Percentiles rank a stretch among this genome's conserved stretches.
These are phyloP conservation scores for Cladosporium sp. DNA, from an alignment of 2,329 filamentous ascomycete species.

Conservation along the genomic window DNA sequence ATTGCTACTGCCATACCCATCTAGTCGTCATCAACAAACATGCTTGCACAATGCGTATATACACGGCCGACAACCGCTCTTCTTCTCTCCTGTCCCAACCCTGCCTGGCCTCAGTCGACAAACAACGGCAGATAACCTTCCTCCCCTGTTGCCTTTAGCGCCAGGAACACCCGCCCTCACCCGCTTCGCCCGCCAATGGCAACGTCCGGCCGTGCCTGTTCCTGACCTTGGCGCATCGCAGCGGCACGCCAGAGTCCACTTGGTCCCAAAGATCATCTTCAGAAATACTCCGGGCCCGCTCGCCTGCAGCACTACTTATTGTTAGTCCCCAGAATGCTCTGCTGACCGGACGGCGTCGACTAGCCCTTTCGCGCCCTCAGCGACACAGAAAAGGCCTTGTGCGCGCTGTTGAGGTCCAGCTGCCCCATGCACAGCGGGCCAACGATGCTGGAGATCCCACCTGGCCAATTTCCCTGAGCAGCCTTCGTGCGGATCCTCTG, in stretches of 20 bases:
- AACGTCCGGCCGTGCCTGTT: background rate
- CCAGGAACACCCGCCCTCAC: conserved; percentile 15
- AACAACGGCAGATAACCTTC: conserved; percentile 6
- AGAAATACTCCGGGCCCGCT: conserved; percentile 12
- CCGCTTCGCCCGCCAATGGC: conserved; percentile 10
- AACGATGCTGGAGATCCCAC: conserved; percentile 2
- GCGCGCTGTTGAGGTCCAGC: background rate
- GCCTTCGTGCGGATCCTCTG: conserved; percentile 5
- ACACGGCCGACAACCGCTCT: background rate
- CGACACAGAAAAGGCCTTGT: background rate
- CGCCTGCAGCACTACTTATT: background rate
- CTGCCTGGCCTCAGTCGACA: background rate
- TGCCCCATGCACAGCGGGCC: background rate
- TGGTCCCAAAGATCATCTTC: conserved; percentile 8
- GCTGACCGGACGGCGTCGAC: conserved; percentile 8
- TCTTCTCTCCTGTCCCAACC: conserved; percentile 1
- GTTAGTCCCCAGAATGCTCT: background rate
- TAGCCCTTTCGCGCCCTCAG: no score
- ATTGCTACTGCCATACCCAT: background rate
- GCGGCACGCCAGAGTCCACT: background rate
- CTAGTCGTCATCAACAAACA: background rate
- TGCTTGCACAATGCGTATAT: background rate
- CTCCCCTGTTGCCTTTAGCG: conserved; percentile 5
- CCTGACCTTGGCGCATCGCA: conserved; percentile 3
- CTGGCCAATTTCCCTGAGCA: conserved; percentile 12